Conservation (phyloP, 1,284 basidiomycete genomes). For the Rhodotorula sp. region DNA sequence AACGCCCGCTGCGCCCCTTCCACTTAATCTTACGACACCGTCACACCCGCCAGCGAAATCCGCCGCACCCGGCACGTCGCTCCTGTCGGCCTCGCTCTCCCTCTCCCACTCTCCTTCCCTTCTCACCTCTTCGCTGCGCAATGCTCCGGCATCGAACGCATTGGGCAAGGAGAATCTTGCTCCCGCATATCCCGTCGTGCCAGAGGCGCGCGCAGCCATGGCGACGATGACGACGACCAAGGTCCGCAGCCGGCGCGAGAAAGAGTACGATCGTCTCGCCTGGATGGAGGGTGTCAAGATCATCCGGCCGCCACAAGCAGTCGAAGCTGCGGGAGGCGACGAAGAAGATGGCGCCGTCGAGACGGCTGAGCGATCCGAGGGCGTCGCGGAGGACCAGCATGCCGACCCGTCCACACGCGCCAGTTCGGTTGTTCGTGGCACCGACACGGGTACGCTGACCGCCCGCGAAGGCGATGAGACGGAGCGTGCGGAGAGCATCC, state of each 20-base stretch:
- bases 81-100: constrained; percentile 28
- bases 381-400: not conserved
- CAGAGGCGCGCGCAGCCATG: not conserved
- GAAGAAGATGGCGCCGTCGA: not conserved
- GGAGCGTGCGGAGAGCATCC: constrained; percentile 32
- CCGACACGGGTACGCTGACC: constrained; percentile 32
- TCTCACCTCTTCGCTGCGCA: constrained; percentile 33
- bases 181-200: not conserved
- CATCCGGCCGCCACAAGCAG: constrained; percentile 21
- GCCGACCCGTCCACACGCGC: constrained; percentile 16
- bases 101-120: constrained; percentile 20
- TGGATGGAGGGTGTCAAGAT: constrained; percentile 47
- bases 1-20: constrained; percentile 23
- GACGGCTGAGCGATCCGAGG: not conserved
- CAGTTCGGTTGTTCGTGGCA: constrained; percentile 35
- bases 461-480: constrained; percentile 40
- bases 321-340: constrained; percentile 2
- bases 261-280: constrained; percentile 41
- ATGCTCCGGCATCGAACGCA: constrained; percentile 10
- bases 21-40: constrained; percentile 11
- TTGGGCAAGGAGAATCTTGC: constrained; percentile 15
- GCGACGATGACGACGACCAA: constrained; percentile 40
- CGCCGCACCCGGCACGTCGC: constrained; percentile 16
- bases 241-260: constrained; percentile 30
- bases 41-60: not conserved